phyloP scores from a whole-genome alignment of 2,329 filamentous ascomycete genomes.

The Dothideomycetes sp. region DNA sequence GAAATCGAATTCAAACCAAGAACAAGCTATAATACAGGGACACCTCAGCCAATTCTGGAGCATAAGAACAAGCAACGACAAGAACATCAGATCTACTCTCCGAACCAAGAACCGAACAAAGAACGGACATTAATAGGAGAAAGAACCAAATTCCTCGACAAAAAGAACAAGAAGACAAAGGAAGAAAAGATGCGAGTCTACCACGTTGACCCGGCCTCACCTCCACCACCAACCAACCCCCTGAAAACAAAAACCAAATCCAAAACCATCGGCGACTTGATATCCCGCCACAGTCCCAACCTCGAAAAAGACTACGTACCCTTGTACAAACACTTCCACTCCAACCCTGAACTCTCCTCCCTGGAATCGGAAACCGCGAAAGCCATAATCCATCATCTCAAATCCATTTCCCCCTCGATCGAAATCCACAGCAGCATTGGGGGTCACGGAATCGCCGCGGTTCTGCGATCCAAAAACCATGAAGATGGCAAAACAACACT shows the following conservation, averaged over 20 bases:
- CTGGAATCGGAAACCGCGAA: slow-evolving; percentile 47
- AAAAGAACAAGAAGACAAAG: too few relatives aligned
- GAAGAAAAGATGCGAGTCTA: too few relatives aligned
- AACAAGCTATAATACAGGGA: too few relatives aligned
- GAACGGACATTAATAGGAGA: too few relatives aligned
- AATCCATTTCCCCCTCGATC: slow-evolving; percentile 27
- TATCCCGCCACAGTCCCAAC: slow-evolving; percentile 31
- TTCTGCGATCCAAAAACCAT: slow-evolving; percentile 49
- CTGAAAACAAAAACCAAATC: background rate
- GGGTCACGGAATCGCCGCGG: slow-evolving; percentile 48
- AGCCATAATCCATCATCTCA: slow-evolving; percentile 36
- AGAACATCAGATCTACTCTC: too few relatives aligned
- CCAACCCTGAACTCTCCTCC: slow-evolving; percentile 50
- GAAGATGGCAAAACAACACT: slow-evolving; percentile 47
- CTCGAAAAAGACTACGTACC: slow-evolving; percentile 40
- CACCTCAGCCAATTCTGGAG: too few relatives aligned
- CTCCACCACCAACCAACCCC: too few relatives aligned
- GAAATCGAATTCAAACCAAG: too few relatives aligned
- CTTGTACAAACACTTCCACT: slow-evolving; percentile 51
- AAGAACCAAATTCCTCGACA: too few relatives aligned
- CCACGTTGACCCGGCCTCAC: too few relatives aligned
- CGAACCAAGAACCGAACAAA: too few relatives aligned
- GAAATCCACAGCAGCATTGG: slow-evolving; percentile 46
- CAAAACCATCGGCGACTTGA: slow-evolving; percentile 15
- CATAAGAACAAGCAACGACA: too few relatives aligned